Evolutionary conservation across 176 grass and related monocot species (phyloP), one percentile per base, ranked within the genome.

Genomic region (Lolium rigidum): DNA sequence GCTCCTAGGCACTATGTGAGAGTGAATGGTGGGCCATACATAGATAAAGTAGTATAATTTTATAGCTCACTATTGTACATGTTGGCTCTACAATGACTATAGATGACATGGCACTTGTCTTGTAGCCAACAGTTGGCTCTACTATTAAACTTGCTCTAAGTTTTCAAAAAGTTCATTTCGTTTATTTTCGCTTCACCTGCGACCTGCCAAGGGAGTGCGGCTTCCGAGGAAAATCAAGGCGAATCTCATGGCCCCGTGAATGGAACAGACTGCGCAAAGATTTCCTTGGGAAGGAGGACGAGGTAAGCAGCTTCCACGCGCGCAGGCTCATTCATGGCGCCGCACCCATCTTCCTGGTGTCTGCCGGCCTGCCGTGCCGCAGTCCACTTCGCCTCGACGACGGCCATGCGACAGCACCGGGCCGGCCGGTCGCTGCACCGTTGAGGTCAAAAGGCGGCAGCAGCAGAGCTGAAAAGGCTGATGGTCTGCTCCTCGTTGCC

Each of bases 391-490:
- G 10, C 62, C 75, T 70, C 63, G 64, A 79, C 64, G 31, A 38
- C 44, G 47, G 0, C 44, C 56, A 64, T 54, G 58, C 58, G 58
- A 21, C 21, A 24, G 21, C 61, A 64, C 62, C 55, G 25, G 62
- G 62, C 10, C 62, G 62, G 62, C 62, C 73, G 24, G 73, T 54
- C 14, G 52, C 24, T 48, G 4, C 17, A 17, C 73, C 62, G 80
- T 76, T 83, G 50, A 50, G 63, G 64, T 84, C 81, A 88, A 88
- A 88, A 79, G 74, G 78, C n/a, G 25, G 57, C 78, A 56, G 85
- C 6, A 86, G 10, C 85, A 65, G 85, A 48, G 13, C 70, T 82
- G 86, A 7, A 57, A 87, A 48, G 21, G 73, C 86, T 73, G 84
- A 49, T 31, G 56, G 59, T 22, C 44, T 74, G 35, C 54, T 76